Base-by-base conservation (phyloP, 768 basidiomycete genomes). In the Tricholomella constricta region DNA sequence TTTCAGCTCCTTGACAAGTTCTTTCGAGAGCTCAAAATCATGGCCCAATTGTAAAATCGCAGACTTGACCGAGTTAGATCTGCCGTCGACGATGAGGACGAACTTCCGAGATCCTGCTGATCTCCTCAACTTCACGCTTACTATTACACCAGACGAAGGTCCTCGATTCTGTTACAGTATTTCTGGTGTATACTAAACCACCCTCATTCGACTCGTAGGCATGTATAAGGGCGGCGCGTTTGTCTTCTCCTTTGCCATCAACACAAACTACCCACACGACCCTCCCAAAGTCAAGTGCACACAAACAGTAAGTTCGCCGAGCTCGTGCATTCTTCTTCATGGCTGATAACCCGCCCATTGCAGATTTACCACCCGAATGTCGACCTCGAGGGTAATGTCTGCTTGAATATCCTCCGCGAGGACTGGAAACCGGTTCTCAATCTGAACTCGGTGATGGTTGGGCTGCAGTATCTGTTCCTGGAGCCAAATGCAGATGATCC, bases 371-470 rank as follows among this genome's bases (percentile, higher is more conserved):
- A 99, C 69, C 97, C 97, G 1, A 99, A 99, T 65, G 88, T 99
- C 47, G 97, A 99, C 70, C 81, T 97, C 32, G 94, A 98, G 67
- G 97, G 97, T 40, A 98, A 98, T 62, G 96, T 99, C 41, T 99
- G 97, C 77, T 71, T 99, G 62, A 98, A 98, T 73, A 98, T 98
- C 68, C 82, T 98, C 53, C 85, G 97, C 68, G 97, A 99, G 77
- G 97, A 99, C 74, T 99, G 97, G 97, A 99, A 99, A 67, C 97
- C 97, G 5, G 97, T 99, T 3, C 78, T 99, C 38, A 98, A 98
- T 71, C 79, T 99, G 47, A 98, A 94, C 69, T 92, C 95, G 26
- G 93, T 99, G 58, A 96, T 98, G 93, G 92, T 98, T 54, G 97
- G 97, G 31, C 72, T 99, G 51, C 97, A 99, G 70, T 99, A 98